Evolutionary conservation across 805 yeast species (phyloP), one percentile per base, ranked within the genome.

Genomic region (Kodamaea restingae): DNA sequence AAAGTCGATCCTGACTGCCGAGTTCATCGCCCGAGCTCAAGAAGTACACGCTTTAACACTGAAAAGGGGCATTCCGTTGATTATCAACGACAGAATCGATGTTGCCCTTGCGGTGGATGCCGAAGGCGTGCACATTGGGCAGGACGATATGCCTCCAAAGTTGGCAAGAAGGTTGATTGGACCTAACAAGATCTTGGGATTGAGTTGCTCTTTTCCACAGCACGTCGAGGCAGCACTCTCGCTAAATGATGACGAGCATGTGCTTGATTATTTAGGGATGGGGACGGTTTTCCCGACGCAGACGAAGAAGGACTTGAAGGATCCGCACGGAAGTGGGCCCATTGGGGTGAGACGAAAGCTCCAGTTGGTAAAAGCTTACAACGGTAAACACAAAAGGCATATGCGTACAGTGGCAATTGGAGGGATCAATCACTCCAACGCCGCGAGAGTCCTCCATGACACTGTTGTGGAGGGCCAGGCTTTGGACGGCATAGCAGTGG

Each of bases 91-190:
- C 53, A 65, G 96, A 37, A 73, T 87, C 2, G 97, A 88, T 54
- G 87, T 90, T 9, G 96, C 96, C 0, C 63, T 90, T 32, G 96
- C 96, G 0, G 71, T 87, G 40, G 93, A 76, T 49, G 95, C 95
- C 2, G 96, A 87, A 46, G 95, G 95, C 25, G 82, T 90, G 7
- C 97, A 88, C 63, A 86, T 88, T 15, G 97, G 97, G 0, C 96
- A 88, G 58, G 88, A 81, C 38, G 97, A 88, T 55, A 85, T 88
- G 86, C 73, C 75, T 8, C 78, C 78, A 1, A 51, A 51, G 1
- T 49, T 71, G 27, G 93, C 78, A 1, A 61, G 96, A 26, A 53
- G 65, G 49, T 52, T 87, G 22, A 59, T 88, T 9, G 96, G 96
- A 0, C 76, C 81, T 0, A 71, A 76, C 40, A 87, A 83, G 61